phyloP scores from a whole-genome alignment of 2,329 filamentous ascomycete genomes.

The Trichoderma guizhouense region DNA sequence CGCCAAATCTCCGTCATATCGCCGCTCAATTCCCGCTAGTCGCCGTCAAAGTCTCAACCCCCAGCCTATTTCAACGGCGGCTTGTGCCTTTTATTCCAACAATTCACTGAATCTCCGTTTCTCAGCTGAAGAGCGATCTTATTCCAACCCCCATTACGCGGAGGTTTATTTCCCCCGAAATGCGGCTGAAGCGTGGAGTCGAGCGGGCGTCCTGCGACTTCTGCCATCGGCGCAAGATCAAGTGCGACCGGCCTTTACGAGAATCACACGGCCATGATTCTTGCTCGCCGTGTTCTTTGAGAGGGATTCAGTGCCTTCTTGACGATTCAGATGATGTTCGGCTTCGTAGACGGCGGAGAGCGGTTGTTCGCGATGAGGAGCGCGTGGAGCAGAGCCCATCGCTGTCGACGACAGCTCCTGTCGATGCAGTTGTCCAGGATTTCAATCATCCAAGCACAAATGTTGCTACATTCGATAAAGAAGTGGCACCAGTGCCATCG shows the following conservation, averaged over 20 bases:
- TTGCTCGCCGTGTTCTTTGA: constrained; percentile 1
- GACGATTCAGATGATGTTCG: background rate
- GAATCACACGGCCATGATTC: background rate
- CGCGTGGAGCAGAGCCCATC: background rate
- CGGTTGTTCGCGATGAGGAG: background rate
- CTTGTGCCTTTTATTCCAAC: background rate
- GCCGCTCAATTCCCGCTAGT: background rate
- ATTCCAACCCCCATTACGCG: background rate
- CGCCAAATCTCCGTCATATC: constrained; percentile 8
- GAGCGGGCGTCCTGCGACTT: constrained; percentile 11
- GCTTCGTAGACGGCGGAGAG: background rate
- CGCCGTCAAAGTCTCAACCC: background rate
- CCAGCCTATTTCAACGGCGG: background rate
- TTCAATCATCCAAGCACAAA: background rate
- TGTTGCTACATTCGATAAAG: background rate
- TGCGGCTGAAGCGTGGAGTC: constrained; percentile 5
- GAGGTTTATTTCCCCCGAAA: background rate
- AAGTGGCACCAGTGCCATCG: too few species aligned
- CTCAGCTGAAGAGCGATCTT: background rate
- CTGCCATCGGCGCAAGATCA: constrained; percentile 7
- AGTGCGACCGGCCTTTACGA: background rate
- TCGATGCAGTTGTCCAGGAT: too few species aligned
- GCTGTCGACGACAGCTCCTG: background rate
- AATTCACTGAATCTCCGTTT: background rate
- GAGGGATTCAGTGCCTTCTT: background rate